A percentile compares a stretch with the other conserved stretches of the same genome.
Conservation (phyloP, 352 stramenopile genomes). For the Phytophthora cactorum region DNA sequence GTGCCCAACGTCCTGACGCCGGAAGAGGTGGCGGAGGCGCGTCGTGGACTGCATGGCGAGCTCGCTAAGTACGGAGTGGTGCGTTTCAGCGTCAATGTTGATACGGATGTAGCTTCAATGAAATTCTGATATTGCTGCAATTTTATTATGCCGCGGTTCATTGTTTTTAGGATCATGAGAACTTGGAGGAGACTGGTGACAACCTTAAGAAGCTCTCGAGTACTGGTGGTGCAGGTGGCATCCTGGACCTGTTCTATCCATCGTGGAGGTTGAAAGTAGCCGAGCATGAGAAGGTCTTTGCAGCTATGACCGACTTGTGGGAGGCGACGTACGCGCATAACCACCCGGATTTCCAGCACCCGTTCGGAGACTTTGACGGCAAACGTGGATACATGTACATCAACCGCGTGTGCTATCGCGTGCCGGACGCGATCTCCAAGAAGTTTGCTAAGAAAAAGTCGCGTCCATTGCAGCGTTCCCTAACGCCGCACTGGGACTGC, state of each 20-base stretch:
- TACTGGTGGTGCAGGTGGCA: slow-evolving; percentile 86
- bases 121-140: slow-evolving; percentile 11
- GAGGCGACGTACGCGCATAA: slow-evolving; percentile 71
- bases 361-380: slow-evolving; percentile 71
- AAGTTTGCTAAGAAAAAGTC: slow-evolving; percentile 72
- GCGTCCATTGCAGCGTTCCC: slow-evolving; percentile 80
- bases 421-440: slow-evolving; percentile 72
- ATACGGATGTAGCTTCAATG: background rate
- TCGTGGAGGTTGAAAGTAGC: slow-evolving; percentile 86
- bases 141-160: background rate
- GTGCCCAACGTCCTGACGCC: slow-evolving; percentile 72
- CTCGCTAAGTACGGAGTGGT: slow-evolving; percentile 79
- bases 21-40: slow-evolving; percentile 61
- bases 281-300: slow-evolving; percentile 74
- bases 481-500: slow-evolving; percentile 91
- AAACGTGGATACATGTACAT: slow-evolving; percentile 89
- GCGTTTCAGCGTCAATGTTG: slow-evolving; percentile 15
- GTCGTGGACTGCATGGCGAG: slow-evolving; percentile 64
- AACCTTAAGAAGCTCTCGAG: slow-evolving; percentile 86
- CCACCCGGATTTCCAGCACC: slow-evolving; percentile 69
- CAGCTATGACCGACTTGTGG: slow-evolving; percentile 88
- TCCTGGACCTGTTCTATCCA: slow-evolving; percentile 91
- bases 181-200: slow-evolving; percentile 66
- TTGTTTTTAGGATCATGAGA: slow-evolving; percentile 49
- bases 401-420: slow-evolving; percentile 85